phyloP scores from a whole-genome alignment of 78 protist species.

The Chrysochromulina parva region DNA sequence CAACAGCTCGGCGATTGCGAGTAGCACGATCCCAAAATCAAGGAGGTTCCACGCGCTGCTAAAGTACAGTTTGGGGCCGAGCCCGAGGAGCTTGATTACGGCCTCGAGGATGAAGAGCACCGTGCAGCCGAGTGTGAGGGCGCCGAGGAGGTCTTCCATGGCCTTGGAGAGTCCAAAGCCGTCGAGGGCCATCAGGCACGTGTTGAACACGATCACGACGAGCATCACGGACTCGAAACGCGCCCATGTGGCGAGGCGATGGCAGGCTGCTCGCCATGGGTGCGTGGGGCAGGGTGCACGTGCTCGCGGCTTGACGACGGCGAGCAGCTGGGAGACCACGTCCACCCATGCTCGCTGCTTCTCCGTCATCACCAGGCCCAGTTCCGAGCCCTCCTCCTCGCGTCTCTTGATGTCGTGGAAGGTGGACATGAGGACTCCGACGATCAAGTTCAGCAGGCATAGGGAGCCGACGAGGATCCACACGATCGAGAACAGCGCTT shows the following conservation, averaged over 20 bases:
- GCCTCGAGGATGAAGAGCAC: too few species aligned
- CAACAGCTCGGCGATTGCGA: not conserved
- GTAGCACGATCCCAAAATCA: not conserved
- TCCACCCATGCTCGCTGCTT: conserved; percentile 14
- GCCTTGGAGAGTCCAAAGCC: not conserved
- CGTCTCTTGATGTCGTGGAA: not conserved
- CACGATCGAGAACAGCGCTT: conserved; percentile 13
- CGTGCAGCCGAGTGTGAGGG: too few species aligned
- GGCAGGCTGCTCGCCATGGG: not conserved
- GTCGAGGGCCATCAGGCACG: not conserved
- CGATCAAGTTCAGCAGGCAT: conserved; percentile 35
- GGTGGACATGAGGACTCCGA: conserved; percentile 44
- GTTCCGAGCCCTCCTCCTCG: not conserved
- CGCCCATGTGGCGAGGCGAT: not conserved
- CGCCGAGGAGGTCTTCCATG: not conserved
- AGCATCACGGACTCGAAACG: not conserved
- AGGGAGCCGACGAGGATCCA: conserved; percentile 35
- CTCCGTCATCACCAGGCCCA: not conserved
- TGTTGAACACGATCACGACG: not conserved
- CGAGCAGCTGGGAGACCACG: not conserved
- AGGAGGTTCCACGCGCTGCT: not conserved
- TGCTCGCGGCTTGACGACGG: not conserved
- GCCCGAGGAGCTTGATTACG: not conserved
- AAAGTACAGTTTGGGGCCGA: not conserved
- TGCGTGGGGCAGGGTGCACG: not conserved